These are phyloP conservation scores for Scheffersomyces stambukii DNA, from an alignment of 1,139 yeast species.

Conservation along the genomic window DNA sequence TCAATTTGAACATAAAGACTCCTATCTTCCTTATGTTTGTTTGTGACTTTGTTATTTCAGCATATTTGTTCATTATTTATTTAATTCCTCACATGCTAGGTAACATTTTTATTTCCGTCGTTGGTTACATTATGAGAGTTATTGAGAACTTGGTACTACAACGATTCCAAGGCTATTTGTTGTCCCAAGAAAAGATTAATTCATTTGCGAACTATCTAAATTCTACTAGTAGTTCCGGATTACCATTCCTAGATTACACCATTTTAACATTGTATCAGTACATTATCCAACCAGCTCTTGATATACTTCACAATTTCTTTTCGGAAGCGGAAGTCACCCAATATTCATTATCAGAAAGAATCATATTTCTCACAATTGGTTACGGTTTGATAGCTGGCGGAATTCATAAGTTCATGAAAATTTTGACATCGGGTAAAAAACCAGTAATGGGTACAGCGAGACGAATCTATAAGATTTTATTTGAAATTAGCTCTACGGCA, in stretches of 20 bases:
- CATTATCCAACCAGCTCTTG: constrained; percentile 16
- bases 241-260: constrained; percentile 11
- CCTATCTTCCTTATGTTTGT: constrained; percentile 34
- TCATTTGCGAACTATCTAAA: not conserved
- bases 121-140: constrained; percentile 8
- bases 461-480: constrained; percentile 44
- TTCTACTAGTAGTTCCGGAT: not conserved
- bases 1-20: constrained; percentile 29
- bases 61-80: constrained; percentile 45
- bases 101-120: constrained; percentile 18
- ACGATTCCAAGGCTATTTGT: not conserved
- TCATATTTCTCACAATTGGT: constrained; percentile 29
- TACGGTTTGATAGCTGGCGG: constrained; percentile 28
- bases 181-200: not conserved
- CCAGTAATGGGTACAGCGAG: constrained; percentile 51
- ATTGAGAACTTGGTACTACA: not conserved
- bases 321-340: constrained; percentile 9
- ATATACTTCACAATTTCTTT: constrained; percentile 17
- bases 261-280: constrained; percentile 8
- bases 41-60: constrained; percentile 40
- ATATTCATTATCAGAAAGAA: constrained; percentile 31
- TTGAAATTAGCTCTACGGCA: constrained; percentile 52
- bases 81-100: constrained; percentile 56
- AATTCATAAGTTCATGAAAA: constrained; percentile 33
- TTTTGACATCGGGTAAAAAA: constrained; percentile 26